Conservation (phyloP, 805 yeast genomes). For the Starmerella powellii region DNA sequence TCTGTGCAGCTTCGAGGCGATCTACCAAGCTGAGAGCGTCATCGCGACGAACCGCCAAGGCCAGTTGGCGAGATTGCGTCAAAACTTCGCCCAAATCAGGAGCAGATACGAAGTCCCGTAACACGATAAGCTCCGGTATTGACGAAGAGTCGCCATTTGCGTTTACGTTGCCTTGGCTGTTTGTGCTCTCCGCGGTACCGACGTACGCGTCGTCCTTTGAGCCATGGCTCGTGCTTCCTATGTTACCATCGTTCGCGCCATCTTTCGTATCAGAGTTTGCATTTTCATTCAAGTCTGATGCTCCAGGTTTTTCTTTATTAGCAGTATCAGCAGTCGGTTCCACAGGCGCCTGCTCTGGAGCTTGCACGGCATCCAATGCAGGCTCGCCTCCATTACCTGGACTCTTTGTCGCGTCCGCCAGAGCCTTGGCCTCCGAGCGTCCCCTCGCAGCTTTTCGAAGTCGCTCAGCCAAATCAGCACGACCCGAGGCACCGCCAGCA, state of each 20-base stretch:
- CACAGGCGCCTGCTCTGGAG: too few species aligned
- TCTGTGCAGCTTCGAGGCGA: slow-evolving; percentile 5
- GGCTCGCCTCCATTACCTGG: too few species aligned
- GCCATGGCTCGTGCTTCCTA: too few species aligned
- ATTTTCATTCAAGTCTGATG: too few species aligned
- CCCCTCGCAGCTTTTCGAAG: slow-evolving; percentile 64
- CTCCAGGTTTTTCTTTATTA: too few species aligned
- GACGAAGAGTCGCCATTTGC: not conserved
- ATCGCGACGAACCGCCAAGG: slow-evolving; percentile 13
- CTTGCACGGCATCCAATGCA: too few species aligned
- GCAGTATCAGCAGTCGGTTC: too few species aligned
- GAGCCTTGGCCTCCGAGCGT: not conserved
- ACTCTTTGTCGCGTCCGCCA: too few species aligned
- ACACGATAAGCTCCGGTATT: not conserved
- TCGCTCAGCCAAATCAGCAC: slow-evolving; percentile 72
- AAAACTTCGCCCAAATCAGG: slow-evolving; percentile 27
- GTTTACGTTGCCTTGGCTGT: too few species aligned
- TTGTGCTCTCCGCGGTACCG: not conserved
- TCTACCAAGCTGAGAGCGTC: slow-evolving; percentile 14
- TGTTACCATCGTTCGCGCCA: too few species aligned
- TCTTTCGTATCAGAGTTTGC: too few species aligned
- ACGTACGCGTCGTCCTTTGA: not conserved
- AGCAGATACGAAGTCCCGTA: slow-evolving; percentile 47
- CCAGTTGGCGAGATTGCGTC: slow-evolving; percentile 8
- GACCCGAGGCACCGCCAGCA: slow-evolving; percentile 12